Conservation (phyloP, 805 yeast species). For the Kodamaea laetipori region DNA sequence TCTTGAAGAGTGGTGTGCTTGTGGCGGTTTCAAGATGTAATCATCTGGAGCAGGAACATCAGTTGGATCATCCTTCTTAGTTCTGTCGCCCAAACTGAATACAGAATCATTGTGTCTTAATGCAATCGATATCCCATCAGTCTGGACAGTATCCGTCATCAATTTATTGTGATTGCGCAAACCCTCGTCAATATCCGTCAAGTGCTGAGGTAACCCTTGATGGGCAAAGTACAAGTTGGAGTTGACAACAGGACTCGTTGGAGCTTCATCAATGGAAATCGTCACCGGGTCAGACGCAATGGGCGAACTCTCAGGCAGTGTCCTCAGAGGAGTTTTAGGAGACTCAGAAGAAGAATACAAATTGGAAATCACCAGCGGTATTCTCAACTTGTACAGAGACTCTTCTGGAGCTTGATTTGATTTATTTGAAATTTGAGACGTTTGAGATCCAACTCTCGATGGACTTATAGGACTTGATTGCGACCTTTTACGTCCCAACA, state of each 20-base stretch:
- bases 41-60: constrained; percentile 8
- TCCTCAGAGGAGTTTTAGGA: background rate
- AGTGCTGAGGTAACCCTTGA: constrained; percentile 61
- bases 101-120: constrained; percentile 40
- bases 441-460: constrained; percentile 2
- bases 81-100: constrained; percentile 5
- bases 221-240: constrained; percentile 56
- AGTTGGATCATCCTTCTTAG: constrained; percentile 2
- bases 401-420: background rate
- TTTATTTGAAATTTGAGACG: background rate
- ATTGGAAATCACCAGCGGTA: constrained; percentile 2
- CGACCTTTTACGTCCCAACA: constrained; percentile 14
- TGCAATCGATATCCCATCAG: constrained; percentile 30
- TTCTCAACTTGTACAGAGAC: background rate
- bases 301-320: background rate
- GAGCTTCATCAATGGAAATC: background rate
- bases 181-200: constrained; percentile 21
- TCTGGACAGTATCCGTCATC: constrained; percentile 23
- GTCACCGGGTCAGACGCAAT: too few relatives aligned
- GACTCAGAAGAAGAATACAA: background rate
- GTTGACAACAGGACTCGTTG: constrained; percentile 28
- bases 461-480: constrained; percentile 14
- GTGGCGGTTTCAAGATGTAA: constrained; percentile 24
- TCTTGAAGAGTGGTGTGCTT: constrained; percentile 16
- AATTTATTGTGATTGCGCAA: constrained; percentile 13